Evolutionary conservation across 148 eudicot genomes (phyloP).

Genomic region (Mesembryanthemum crystallinum): DNA sequence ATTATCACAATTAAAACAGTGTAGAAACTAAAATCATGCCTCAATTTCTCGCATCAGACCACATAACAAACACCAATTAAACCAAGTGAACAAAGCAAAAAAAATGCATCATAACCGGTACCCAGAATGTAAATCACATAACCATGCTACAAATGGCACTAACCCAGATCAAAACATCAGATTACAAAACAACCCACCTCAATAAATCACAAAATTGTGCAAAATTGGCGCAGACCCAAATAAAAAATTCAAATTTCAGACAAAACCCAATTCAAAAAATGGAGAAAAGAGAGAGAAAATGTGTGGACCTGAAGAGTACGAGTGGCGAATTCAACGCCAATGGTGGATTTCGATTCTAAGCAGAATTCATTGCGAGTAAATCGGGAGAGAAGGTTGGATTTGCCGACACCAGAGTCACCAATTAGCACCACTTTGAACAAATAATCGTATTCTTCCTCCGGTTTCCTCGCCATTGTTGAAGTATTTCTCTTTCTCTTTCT

Average conservation of each 20-base stretch:
- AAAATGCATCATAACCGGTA: background rate
- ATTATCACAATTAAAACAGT: background rate
- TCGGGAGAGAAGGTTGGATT: conserved; percentile 16
- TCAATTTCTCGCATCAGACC: background rate
- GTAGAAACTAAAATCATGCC: background rate
- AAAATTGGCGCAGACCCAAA: background rate
- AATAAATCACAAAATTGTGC: background rate
- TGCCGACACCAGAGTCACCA: conserved; percentile 15
- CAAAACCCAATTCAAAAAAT: background rate
- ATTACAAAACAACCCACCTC: background rate
- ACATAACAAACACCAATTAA: background rate
- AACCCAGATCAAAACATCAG: too few species aligned
- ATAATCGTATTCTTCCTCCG: conserved; percentile 17
- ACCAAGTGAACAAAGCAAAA: background rate
- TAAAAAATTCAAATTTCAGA: background rate
- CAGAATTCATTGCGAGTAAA: conserved; percentile 19
- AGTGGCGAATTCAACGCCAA: conserved; percentile 16
- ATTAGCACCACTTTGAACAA: conserved; percentile 22
- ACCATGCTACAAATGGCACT: background rate
- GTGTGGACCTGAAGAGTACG: conserved; percentile 14
- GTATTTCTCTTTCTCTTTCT: background rate
- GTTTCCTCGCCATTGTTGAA: conserved; percentile 1
- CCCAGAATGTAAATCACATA: conserved; percentile 3
- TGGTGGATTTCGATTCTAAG: conserved; percentile 17
- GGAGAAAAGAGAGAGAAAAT: background rate